Conservation (phyloP, 768 basidiomycete species). For the Phanerodontia chrysosporium region DNA sequence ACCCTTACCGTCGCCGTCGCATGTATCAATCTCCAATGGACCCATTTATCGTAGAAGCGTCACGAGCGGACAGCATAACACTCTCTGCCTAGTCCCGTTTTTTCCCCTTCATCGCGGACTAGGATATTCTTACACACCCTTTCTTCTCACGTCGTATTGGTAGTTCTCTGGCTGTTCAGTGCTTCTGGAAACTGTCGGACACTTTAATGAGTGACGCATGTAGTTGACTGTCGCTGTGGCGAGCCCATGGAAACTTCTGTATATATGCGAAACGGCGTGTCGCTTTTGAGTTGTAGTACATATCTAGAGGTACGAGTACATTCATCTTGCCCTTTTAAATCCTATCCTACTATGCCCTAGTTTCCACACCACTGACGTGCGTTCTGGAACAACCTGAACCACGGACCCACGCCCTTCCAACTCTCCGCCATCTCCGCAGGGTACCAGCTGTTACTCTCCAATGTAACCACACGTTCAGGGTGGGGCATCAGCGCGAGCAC, state of each 20-base stretch:
- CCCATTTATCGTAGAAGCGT: constrained; percentile 8
- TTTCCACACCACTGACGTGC: constrained; percentile 61
- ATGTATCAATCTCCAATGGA: constrained; percentile 14
- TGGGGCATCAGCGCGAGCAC: constrained; percentile 97
- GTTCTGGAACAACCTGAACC: constrained; percentile 94
- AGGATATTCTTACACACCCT: constrained; percentile 8
- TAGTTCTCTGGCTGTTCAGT: constrained; percentile 7
- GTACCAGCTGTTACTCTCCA: constrained; percentile 93
- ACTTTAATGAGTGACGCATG: constrained; percentile 4
- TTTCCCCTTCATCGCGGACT: not conserved
- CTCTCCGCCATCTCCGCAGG: constrained; percentile 48
- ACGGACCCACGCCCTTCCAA: constrained; percentile 83
- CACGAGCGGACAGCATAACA: not conserved
- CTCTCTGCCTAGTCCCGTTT: constrained; percentile 1
- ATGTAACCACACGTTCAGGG: constrained; percentile 78
- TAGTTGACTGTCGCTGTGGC: constrained; percentile 1
- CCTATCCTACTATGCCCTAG: not conserved
- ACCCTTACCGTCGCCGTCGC: constrained; percentile 6
- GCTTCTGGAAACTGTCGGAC: constrained; percentile 9
- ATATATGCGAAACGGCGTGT: not conserved
- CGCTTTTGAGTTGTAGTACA: not conserved
- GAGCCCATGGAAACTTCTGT: constrained; percentile 3
- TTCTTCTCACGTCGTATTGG: constrained; percentile 3
- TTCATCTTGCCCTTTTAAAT: too few relatives aligned
- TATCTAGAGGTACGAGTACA: not conserved